Base-by-base conservation (phyloP, 2,329 filamentous ascomycete species). In the Scedosporium apiospermum region DNA sequence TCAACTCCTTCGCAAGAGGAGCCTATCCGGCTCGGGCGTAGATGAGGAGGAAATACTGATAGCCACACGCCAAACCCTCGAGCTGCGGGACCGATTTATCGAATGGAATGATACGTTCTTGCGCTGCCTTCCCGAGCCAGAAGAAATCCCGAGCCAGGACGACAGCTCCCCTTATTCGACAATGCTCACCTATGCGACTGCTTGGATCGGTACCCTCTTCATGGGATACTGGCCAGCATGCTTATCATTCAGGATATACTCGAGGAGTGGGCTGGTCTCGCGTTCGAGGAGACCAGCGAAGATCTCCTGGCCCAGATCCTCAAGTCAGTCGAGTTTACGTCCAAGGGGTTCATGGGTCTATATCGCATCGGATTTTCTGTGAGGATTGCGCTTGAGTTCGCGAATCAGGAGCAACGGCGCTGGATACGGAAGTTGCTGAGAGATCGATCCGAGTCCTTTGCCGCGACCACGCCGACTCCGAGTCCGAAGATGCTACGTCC, bases 241-340 rank as follows among this genome's bases (percentile, higher is more conserved):
- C 67, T 77, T n/a, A 72, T 78, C 59, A 65, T 78, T 41, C 72
- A 78, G 61, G 74, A 75, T 64, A 69, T 68, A 6, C 57, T 78
- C 6, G 41, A 12, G 6, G 38, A 1, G 38, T 60, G 58, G 34
- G 16, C 21, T 4, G 38, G 21, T 4, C 10, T 26, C 14, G 34
- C 44, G 4, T 60, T 60, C 34, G 9, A 21, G 9, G 38, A 46
- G 38, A 46, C 38, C 3, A 49, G 27, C 23, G n/a, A 44, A 41
- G 38, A 60, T 38, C 41, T 60, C 16, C 38, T 60, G 3, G 58
- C 44, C 10, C 44, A 49, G 18, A 60, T 60, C 41, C n/a, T 60
- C n/a, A 60, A 46, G 42, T 60, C 58, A 6, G 38, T 60, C 34
- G 58, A 60, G 58, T 49, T 10, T 44, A 60, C 58, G 21, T 44